These are phyloP conservation scores for Nakaseomyces uthaithaninus DNA, from an alignment of 1,139 yeast genomes.

Conservation along the genomic window DNA sequence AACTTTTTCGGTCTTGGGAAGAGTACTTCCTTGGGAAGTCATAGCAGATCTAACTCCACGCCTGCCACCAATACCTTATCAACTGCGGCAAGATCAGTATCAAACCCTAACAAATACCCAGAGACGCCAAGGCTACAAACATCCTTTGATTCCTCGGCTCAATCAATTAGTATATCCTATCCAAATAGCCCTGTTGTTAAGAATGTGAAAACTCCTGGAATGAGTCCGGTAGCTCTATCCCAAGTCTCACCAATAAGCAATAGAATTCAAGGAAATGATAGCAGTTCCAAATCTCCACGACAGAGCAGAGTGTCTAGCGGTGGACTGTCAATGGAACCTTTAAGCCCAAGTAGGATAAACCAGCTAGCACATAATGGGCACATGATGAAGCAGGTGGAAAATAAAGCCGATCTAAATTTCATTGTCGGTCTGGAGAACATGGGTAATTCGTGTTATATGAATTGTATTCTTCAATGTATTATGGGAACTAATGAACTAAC, in stretches of 20 bases:
- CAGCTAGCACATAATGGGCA: background rate
- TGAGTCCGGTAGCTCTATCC: background rate
- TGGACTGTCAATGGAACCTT: background rate
- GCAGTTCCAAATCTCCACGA: background rate
- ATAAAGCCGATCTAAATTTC: conserved; percentile 24
- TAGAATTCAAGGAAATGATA: conserved; percentile 1
- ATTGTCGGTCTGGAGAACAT: conserved; percentile 64
- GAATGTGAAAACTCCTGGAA: background rate
- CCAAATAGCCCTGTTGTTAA: conserved; percentile 3
- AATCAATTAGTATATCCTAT: background rate
- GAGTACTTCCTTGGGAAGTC: background rate
- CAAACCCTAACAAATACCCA: background rate
- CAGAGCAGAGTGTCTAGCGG: background rate
- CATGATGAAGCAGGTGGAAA: conserved; percentile 7
- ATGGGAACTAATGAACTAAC: conserved; percentile 44
- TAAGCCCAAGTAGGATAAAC: conserved; percentile 3
- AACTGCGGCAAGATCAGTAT: background rate
- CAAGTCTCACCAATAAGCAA: background rate
- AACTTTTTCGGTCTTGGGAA: conserved; percentile 10
- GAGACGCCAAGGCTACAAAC: background rate
- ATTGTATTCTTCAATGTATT: conserved; percentile 81
- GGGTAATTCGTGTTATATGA: conserved; percentile 93
- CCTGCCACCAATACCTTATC: background rate
- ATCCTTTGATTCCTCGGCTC: background rate
- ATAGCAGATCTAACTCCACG: conserved; percentile 2